Evolutionary conservation across 257 asterid genomes (phyloP).

Genomic region (Nicotiana undulata): DNA sequence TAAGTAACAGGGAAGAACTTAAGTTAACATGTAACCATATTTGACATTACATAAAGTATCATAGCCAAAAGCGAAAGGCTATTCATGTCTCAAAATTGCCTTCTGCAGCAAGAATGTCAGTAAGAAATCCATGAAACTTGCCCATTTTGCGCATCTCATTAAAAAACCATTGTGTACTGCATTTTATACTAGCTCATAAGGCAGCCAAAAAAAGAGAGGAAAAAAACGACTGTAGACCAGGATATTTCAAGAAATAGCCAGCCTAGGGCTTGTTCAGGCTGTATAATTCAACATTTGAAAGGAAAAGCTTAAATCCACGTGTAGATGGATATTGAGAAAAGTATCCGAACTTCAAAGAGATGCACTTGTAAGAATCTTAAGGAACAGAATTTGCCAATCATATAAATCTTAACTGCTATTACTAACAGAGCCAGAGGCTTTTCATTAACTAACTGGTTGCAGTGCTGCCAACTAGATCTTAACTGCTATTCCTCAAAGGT

Average conservation of each 20-base stretch:
- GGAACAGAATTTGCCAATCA: not conserved
- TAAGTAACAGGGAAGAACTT: not conserved
- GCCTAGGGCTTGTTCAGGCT: not conserved
- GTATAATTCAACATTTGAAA: not conserved
- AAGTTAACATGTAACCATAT: not conserved
- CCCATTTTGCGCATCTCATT: not conserved
- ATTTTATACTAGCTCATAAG: not conserved
- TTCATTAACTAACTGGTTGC: not conserved
- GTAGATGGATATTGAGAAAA: not conserved
- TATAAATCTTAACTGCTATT: not conserved
- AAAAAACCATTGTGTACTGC: not conserved
- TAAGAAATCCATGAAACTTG: not conserved
- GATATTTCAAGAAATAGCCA: not conserved
- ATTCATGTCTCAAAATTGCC: not conserved
- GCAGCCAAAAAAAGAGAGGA: not conserved
- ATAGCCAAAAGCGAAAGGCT: not conserved
- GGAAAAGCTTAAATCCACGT: not conserved
- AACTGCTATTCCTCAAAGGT: not conserved
- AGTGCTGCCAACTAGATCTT: not conserved
- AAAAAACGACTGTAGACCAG: not conserved
- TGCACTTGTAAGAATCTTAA: not conserved
- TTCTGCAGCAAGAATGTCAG: not conserved
- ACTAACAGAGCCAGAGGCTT: not conserved
- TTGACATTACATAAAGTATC: not conserved
- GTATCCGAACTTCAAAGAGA: not conserved